phyloP scores from a whole-genome alignment of 2,329 filamentous ascomycete species.

The Lecanicillium sp. region DNA sequence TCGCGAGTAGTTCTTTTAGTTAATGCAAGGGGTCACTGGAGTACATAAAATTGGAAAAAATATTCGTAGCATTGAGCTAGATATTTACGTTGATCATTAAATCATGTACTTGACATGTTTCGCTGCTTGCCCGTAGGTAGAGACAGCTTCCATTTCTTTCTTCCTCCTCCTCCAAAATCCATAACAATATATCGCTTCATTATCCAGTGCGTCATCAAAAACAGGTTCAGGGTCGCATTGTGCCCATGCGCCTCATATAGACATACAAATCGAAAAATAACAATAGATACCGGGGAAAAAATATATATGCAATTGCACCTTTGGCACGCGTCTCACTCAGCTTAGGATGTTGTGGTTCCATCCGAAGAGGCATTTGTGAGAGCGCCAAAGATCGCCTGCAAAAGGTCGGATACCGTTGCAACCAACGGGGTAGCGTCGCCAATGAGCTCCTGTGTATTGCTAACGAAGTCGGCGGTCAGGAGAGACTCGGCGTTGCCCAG shows the following conservation, averaged over 20 bases:
- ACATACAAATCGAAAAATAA: background rate
- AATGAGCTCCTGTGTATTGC: slow-evolving; percentile 37
- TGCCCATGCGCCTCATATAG: slow-evolving; percentile 5
- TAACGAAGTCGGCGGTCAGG: slow-evolving; percentile 33
- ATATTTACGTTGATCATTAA: slow-evolving; percentile 12
- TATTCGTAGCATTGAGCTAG: slow-evolving; percentile 10
- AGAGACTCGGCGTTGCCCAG: slow-evolving; percentile 34
- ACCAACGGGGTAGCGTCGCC: slow-evolving; percentile 32
- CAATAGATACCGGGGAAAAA: slow-evolving; percentile 5
- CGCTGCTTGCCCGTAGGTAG: slow-evolving; percentile 1
- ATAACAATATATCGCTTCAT: slow-evolving; percentile 6
- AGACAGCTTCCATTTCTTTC: background rate
- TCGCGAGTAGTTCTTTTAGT: no score
- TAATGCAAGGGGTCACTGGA: background rate
- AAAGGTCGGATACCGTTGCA: slow-evolving; percentile 8
- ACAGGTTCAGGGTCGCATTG: background rate
- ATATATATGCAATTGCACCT: slow-evolving; percentile 4
- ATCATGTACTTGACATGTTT: slow-evolving; percentile 10
- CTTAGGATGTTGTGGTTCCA: background rate
- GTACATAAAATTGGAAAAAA: background rate
- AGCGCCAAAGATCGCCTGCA: slow-evolving; percentile 8
- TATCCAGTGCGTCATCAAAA: slow-evolving; percentile 11
- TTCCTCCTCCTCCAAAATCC: background rate
- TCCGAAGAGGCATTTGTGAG: no score
- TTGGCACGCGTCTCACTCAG: background rate